phyloP scores from a whole-genome alignment of 2,329 filamentous ascomycete species.

The Aspergillus unguis region DNA sequence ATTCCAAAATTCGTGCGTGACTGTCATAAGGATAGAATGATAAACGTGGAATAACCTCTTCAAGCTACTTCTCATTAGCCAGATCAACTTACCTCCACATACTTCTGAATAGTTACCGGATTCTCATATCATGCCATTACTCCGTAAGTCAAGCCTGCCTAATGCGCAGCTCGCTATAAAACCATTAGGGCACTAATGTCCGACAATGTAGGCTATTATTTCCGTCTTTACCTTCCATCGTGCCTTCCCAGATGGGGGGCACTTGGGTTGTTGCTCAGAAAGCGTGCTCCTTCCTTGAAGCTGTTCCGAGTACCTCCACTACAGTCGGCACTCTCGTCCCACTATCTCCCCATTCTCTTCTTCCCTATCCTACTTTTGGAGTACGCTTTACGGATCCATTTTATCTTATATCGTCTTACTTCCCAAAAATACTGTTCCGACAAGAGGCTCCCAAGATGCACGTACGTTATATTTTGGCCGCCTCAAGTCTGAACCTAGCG shows the following conservation, averaged over 20 bases:
- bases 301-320: background rate
- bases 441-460: conserved; percentile 21
- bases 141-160: background rate
- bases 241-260: background rate
- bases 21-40: conserved; percentile 4
- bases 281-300: background rate
- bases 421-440: conserved; percentile 9
- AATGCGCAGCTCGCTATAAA: background rate
- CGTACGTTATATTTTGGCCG: conserved; percentile 14
- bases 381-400: conserved; percentile 14
- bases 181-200: background rate
- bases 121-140: too few relatives aligned
- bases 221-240: background rate
- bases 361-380: background rate
- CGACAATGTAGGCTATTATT: background rate
- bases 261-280: background rate
- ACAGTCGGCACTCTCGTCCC: background rate
- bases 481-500: conserved; percentile 14
- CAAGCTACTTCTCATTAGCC: background rate
- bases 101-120: background rate
- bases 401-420: conserved; percentile 21
- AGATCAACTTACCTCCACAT: background rate
- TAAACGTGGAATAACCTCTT: background rate
- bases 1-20: background rate
- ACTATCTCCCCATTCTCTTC: conserved; percentile 8